These are phyloP conservation scores for Mycena chlorophos DNA, from an alignment of 768 basidiomycete genomes.

Conservation along the genomic window DNA sequence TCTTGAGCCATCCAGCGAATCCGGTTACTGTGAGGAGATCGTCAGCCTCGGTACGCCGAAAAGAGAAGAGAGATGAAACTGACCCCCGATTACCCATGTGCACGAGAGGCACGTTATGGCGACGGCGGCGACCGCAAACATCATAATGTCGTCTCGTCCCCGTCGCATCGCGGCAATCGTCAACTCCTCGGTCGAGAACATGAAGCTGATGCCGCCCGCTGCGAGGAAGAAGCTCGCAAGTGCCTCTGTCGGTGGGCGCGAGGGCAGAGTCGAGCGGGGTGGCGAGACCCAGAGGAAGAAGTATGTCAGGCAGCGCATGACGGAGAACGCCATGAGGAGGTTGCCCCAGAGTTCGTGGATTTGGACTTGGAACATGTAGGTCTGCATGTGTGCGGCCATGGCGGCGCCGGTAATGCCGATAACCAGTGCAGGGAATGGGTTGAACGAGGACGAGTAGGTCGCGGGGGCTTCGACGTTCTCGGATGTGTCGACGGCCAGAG, in stretches of 20 bases:
- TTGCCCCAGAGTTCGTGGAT: conserved; percentile 92
- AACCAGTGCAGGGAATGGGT: conserved; percentile 90
- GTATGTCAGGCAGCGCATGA: conserved; percentile 85
- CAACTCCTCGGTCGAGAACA: conserved; percentile 87
- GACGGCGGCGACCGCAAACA: conserved; percentile 84
- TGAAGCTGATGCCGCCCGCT: conserved; percentile 86
- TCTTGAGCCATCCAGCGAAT: conserved; percentile 80
- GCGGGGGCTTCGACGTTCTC: conserved; percentile 63
- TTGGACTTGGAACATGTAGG: conserved; percentile 91
- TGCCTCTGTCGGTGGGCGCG: conserved; percentile 91
- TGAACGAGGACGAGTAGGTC: conserved; percentile 77
- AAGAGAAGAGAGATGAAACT: too few species aligned
- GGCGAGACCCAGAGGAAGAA: conserved; percentile 92
- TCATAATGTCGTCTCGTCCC: conserved; percentile 87
- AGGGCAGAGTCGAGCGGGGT: conserved; percentile 80
- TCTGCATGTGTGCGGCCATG: conserved; percentile 90
- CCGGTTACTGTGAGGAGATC: conserved; percentile 66
- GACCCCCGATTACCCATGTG: too few species aligned
- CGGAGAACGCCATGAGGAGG: conserved; percentile 74
- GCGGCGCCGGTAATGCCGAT: conserved; percentile 93
- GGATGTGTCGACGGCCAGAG: conserved; percentile 44
- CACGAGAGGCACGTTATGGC: conserved; percentile 86
- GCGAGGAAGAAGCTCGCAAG: conserved; percentile 85
- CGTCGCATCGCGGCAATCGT: conserved; percentile 89
- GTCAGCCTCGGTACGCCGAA: too few species aligned